A percentile compares a stretch with the other conserved stretches of the same genome.
phyloP scores from a whole-genome alignment of 257 asterid genomes.

The Voacanga thouarsii region DNA sequence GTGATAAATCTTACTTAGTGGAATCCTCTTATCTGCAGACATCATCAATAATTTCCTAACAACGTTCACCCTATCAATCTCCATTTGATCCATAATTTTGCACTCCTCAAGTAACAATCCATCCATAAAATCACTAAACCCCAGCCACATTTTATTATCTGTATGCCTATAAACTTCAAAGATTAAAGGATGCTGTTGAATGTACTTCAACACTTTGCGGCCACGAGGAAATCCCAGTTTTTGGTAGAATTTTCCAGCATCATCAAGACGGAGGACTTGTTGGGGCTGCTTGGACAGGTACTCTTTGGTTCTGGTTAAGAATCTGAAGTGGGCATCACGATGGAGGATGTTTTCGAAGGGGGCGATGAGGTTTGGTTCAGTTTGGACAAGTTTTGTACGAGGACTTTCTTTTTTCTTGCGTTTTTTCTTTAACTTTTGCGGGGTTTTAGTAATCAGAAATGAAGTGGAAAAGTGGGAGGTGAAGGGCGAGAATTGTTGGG shows the following conservation, averaged over 20 bases:
- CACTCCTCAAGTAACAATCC: constrained; percentile 42
- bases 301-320: constrained; percentile 66
- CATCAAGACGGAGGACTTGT: constrained; percentile 70
- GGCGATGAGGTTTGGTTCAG: constrained; percentile 56
- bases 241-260: constrained; percentile 80
- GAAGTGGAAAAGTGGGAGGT: constrained; percentile 63
- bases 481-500: constrained; percentile 19
- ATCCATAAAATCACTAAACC: constrained; percentile 74
- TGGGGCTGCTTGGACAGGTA: constrained; percentile 72
- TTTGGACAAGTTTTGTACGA: constrained; percentile 67
- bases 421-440: constrained; percentile 72
- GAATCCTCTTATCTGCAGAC: constrained; percentile 59
- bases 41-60: constrained; percentile 82
- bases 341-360: constrained; percentile 63
- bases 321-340: constrained; percentile 63
- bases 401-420: constrained; percentile 72
- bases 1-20: constrained; percentile 75
- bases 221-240: constrained; percentile 93
- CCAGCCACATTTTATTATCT: constrained; percentile 79
- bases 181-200: constrained; percentile 68
- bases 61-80: constrained; percentile 46
- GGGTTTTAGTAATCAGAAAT: constrained; percentile 80
- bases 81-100: constrained; percentile 38
- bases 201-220: constrained; percentile 55
- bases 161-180: constrained; percentile 66